Evolutionary conservation across 2,329 filamentous ascomycete genomes (phyloP).

Genomic region (Aspergillus jensenii): DNA sequence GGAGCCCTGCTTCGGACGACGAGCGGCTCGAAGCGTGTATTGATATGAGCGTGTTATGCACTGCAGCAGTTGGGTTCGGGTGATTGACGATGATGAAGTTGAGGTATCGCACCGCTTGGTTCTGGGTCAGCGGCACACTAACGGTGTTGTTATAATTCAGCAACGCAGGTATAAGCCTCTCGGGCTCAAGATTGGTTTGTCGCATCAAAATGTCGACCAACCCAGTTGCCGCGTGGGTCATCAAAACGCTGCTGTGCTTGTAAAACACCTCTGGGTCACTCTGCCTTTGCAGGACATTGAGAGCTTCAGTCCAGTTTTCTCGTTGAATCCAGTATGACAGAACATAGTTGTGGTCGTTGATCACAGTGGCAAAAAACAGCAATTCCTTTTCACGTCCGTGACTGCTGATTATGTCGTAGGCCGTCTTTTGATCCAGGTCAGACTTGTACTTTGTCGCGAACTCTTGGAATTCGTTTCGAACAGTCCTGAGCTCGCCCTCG

Average conservation of each 20-base stretch:
- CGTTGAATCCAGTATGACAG: conserved; percentile 96
- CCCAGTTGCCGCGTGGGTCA: conserved; percentile 81
- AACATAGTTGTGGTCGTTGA: conserved; percentile 93
- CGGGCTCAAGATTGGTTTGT: conserved; percentile 78
- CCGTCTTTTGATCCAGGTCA: conserved; percentile 86
- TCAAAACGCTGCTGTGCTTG: conserved; percentile 93
- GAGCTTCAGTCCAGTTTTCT: conserved; percentile 84
- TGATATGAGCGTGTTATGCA: conserved; percentile 95
- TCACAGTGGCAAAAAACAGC: conserved; percentile 81
- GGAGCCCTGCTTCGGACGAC: conserved; percentile 77
- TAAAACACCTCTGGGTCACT: conserved; percentile 93
- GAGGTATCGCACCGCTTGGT: conserved; percentile 91
- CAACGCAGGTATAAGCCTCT: conserved; percentile 87
- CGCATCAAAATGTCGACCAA: conserved; percentile 95
- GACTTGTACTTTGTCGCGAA: conserved; percentile 82
- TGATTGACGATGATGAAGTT: conserved; percentile 85
- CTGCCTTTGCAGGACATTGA: conserved; percentile 88
- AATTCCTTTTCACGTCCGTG: conserved; percentile 93
- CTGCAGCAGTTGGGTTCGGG: conserved; percentile 76
- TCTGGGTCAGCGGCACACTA: conserved; percentile 67
- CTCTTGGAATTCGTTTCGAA: conserved; percentile 79
- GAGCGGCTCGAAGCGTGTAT: conserved; percentile 88
- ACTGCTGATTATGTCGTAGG: conserved; percentile 93
- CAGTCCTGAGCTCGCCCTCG: conserved; percentile 66
- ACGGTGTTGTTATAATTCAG: conserved; percentile 84